Percentiles rank a stretch among this genome's conserved stretches.
Evolutionary conservation across 2,329 filamentous ascomycete species (phyloP).

Genomic region (Penicillium sumatraense): DNA sequence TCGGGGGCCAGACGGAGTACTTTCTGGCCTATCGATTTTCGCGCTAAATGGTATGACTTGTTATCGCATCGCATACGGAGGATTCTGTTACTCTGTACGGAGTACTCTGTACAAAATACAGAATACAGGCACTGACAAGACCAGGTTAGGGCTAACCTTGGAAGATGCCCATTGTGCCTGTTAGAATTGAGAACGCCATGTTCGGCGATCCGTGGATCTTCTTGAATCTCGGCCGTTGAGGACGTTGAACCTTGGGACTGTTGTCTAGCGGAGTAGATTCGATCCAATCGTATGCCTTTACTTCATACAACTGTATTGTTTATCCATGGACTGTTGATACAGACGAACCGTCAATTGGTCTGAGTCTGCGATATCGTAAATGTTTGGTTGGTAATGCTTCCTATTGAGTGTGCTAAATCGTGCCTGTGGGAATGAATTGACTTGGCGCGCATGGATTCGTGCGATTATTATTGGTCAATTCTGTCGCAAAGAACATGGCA

Average conservation of each 20-base stretch:
- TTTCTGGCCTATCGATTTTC: background rate
- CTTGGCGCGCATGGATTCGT: too few species aligned
- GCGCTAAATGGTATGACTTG: too few species aligned
- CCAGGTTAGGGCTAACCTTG: background rate
- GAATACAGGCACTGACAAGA: too few species aligned
- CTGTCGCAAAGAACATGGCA: too few species aligned
- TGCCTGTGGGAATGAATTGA: too few species aligned
- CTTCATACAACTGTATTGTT: slow-evolving; percentile 1
- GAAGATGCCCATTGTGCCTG: background rate
- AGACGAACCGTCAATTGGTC: background rate
- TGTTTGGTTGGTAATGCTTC: too few species aligned
- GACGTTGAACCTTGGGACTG: slow-evolving; percentile 9
- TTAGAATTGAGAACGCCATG: background rate
- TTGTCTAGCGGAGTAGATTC: slow-evolving; percentile 11
- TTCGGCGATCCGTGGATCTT: slow-evolving; percentile 6
- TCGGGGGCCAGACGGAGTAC: background rate
- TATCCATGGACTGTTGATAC: slow-evolving; percentile 6
- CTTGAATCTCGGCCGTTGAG: slow-evolving; percentile 1
- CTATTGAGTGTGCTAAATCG: too few species aligned
- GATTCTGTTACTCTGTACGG: too few species aligned
- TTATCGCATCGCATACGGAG: too few species aligned
- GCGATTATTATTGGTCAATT: too few species aligned
- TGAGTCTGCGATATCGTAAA: too few species aligned
- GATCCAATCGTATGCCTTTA: slow-evolving; percentile 10
- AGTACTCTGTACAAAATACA: too few species aligned